These are phyloP conservation scores for Colletotrichum magnum DNA, from an alignment of 2,329 filamentous ascomycete genomes.

Conservation along the genomic window DNA sequence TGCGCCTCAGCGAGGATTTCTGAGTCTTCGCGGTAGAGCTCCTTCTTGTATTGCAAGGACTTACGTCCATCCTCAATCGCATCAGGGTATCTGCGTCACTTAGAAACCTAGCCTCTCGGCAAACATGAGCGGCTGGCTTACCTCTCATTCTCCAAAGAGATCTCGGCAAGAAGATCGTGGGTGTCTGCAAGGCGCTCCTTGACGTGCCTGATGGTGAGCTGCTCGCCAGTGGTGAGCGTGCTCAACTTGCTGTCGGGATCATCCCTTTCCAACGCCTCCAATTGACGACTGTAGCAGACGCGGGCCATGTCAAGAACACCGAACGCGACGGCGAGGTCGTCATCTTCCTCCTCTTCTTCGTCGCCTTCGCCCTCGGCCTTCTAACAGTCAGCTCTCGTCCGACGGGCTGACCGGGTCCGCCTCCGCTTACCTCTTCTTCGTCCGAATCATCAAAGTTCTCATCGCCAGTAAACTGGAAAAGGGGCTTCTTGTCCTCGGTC, in stretches of 20 bases:
- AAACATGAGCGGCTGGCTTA: constrained; percentile 48
- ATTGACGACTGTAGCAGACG: constrained; percentile 71
- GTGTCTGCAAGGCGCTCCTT: constrained; percentile 93
- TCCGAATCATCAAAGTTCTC: constrained; percentile 93
- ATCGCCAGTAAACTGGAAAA: constrained; percentile 94
- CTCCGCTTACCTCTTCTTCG: constrained; percentile 72
- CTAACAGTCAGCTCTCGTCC: constrained; percentile 30
- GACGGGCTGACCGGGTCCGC: constrained; percentile 15
- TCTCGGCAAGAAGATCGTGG: constrained; percentile 94
- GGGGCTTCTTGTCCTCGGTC: constrained; percentile 75
- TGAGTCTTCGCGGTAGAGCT: constrained; percentile 84
- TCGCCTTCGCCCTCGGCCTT: constrained; percentile 56
- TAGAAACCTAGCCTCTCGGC: background rate
- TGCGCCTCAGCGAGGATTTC: constrained; percentile 93
- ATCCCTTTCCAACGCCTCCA: constrained; percentile 57
- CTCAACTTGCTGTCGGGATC: constrained; percentile 59
- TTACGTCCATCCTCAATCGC: constrained; percentile 88
- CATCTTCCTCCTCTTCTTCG: constrained; percentile 70
- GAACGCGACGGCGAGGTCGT: constrained; percentile 85
- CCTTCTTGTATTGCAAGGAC: constrained; percentile 82
- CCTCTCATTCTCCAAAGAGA: constrained; percentile 96
- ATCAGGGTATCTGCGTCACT: constrained; percentile 74
- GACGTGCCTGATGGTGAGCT: constrained; percentile 67
- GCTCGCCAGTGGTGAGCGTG: constrained; percentile 53
- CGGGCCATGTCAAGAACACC: constrained; percentile 87